A percentile compares a stretch with the other conserved stretches of the same genome.
These are phyloP conservation scores for Pseudogymnoascus sp. DNA, from an alignment of 2,329 filamentous ascomycete genomes.

Conservation along the genomic window DNA sequence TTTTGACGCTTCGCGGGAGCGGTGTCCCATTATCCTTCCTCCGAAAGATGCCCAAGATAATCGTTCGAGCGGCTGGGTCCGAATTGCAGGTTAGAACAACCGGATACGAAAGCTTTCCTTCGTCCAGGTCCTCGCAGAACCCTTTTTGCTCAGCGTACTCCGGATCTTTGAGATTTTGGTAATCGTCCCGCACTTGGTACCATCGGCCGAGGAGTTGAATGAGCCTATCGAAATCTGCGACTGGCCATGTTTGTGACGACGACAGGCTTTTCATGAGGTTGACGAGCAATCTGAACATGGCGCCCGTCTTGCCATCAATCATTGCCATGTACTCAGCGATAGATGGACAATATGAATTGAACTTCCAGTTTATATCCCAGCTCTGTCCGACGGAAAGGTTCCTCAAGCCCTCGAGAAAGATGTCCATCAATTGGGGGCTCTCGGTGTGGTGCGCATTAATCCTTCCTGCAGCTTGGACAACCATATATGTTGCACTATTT, in stretches of 20 bases:
- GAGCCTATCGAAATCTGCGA: background rate
- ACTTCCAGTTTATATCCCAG: background rate
- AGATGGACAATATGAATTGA: background rate
- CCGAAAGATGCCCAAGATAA: background rate
- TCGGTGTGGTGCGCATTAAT: background rate
- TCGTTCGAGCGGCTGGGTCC: background rate
- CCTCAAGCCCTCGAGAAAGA: background rate
- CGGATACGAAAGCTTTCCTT: slow-evolving; percentile 11
- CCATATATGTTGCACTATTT: slow-evolving; percentile 29
- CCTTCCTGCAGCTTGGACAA: background rate
- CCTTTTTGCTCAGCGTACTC: slow-evolving; percentile 9
- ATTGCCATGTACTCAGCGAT: background rate
- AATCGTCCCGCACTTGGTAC: background rate
- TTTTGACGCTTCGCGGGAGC: background rate
- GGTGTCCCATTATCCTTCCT: background rate
- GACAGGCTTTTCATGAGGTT: background rate
- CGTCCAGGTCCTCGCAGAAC: slow-evolving; percentile 11
- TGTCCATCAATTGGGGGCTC: background rate
- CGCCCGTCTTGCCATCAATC: background rate
- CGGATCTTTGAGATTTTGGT: background rate
- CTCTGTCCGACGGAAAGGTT: background rate
- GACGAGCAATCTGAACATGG: background rate
- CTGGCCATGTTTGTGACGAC: background rate
- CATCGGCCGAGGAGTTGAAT: background rate
- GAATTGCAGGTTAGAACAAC: background rate